Percentiles rank a stretch among this genome's conserved stretches.
These are phyloP conservation scores for Aphanomyces invadans DNA, from an alignment of 352 stramenopile species.

Conservation along the genomic window DNA sequence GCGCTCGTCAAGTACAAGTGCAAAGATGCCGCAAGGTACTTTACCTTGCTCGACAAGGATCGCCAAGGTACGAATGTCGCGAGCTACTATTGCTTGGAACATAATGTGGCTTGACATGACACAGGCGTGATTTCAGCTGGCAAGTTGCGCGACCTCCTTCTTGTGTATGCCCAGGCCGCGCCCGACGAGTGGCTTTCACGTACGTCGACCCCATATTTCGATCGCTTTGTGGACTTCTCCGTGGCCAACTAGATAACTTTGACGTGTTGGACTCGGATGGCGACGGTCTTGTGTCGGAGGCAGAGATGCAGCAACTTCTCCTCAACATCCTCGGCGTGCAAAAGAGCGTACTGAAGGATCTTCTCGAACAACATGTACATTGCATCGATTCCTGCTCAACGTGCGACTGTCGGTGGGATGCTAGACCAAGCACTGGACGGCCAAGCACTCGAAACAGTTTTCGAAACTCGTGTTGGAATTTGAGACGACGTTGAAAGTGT, in stretches of 20 bases:
- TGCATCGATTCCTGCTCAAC: background rate
- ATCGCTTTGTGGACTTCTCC: background rate
- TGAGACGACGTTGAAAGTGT: slow-evolving; percentile 13
- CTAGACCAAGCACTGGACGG: slow-evolving; percentile 11
- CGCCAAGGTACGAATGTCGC: background rate
- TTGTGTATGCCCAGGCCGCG: background rate
- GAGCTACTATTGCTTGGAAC: background rate
- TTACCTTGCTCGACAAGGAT: slow-evolving; percentile 17
- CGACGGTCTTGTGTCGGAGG: background rate
- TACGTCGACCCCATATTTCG: background rate
- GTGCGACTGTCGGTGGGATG: background rate
- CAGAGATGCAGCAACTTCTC: slow-evolving; percentile 14
- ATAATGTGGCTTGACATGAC: too few relatives aligned
- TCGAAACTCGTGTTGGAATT: background rate
- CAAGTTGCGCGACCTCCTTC: background rate
- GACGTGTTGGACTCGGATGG: slow-evolving; percentile 1
- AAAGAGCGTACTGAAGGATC: slow-evolving; percentile 13
- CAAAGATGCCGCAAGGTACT: slow-evolving; percentile 14
- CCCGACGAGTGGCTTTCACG: slow-evolving; percentile 5
- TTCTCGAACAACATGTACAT: slow-evolving; percentile 6
- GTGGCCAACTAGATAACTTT: slow-evolving; percentile 11
- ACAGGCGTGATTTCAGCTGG: background rate
- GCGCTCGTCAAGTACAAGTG: slow-evolving; percentile 12
- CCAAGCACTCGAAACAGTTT: slow-evolving; percentile 1
- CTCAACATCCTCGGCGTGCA: slow-evolving; percentile 19